phyloP scores from a whole-genome alignment of 148 eudicot genomes.

The Talinum fruticosum region DNA sequence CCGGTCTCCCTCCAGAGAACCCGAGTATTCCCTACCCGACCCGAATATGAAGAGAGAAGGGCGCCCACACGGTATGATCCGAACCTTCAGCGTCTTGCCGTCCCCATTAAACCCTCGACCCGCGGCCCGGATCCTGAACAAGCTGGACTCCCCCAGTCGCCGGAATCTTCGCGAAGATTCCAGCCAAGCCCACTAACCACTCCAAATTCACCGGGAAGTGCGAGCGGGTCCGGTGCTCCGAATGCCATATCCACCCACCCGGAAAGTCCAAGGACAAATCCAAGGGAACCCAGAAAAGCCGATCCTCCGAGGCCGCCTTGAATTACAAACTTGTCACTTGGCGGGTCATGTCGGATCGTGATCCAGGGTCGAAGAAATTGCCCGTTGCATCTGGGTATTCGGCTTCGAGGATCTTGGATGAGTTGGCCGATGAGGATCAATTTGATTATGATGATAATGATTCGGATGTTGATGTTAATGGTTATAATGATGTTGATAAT shows the following conservation, averaged over 20 bases:
- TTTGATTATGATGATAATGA: not conserved
- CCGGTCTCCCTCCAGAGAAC: not conserved
- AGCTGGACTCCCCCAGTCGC: constrained; percentile 38
- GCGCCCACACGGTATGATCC: constrained; percentile 55
- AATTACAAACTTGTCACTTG: constrained; percentile 24
- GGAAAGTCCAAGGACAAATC: constrained; percentile 49
- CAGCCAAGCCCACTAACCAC: constrained; percentile 62
- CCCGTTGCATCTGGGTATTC: constrained; percentile 36
- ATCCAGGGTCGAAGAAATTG: constrained; percentile 15
- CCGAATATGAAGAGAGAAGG: constrained; percentile 61
- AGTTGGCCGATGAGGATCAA: constrained; percentile 19
- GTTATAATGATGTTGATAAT: constrained; percentile 16
- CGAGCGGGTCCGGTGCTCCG: constrained; percentile 37
- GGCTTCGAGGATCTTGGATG: constrained; percentile 35
- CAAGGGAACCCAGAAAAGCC: constrained; percentile 46
- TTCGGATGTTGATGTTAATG: not conserved
- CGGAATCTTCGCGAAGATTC: constrained; percentile 50
- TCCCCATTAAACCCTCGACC: constrained; percentile 17
- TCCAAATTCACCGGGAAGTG: constrained; percentile 73
- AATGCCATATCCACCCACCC: constrained; percentile 47
- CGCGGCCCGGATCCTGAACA: constrained; percentile 21
- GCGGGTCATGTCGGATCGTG: constrained; percentile 29
- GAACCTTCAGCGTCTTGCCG: constrained; percentile 31
- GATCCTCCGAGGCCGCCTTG: constrained; percentile 19
- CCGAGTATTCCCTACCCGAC: not conserved